Evolutionary conservation across 495 filamentous ascomycete species (phyloP).

Genomic region (Umbilicaria muhlenbergii): DNA sequence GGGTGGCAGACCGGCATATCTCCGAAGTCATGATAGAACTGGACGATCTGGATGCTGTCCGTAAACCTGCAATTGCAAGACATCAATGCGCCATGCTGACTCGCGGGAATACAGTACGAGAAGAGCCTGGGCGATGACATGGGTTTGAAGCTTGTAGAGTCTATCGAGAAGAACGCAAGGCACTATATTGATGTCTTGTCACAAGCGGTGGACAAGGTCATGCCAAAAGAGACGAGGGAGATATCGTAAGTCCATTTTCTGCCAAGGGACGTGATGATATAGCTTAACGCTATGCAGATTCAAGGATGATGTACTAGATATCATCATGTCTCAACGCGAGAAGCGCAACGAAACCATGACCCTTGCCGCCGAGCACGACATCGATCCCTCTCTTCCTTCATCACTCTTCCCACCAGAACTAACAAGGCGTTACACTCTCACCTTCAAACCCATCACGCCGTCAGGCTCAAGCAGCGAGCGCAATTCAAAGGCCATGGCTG

Average conservation of each 20-base stretch:
- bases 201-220: slow-evolving; percentile 68
- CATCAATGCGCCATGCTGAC: background rate
- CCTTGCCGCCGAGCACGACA: slow-evolving; percentile 49
- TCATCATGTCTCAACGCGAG: slow-evolving; percentile 82
- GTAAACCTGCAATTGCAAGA: slow-evolving; percentile 8
- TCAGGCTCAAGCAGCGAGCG: slow-evolving; percentile 47
- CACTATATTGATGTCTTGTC: slow-evolving; percentile 91
- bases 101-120: slow-evolving; percentile 44
- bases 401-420: slow-evolving; percentile 77
- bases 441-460: slow-evolving; percentile 78
- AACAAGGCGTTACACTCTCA: slow-evolving; percentile 84
- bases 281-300: slow-evolving; percentile 36
- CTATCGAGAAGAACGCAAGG: slow-evolving; percentile 77
- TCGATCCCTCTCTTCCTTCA: slow-evolving; percentile 35
- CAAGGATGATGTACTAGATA: slow-evolving; percentile 94
- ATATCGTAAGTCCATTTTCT: slow-evolving; percentile 45
- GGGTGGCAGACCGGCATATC: slow-evolving; percentile 62
- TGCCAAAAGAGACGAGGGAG: slow-evolving; percentile 66
- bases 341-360: slow-evolving; percentile 66
- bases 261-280: background rate
- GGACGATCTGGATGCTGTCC: slow-evolving; percentile 66
- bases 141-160: slow-evolving; percentile 59
- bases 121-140: slow-evolving; percentile 44
- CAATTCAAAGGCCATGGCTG: slow-evolving; percentile 67
- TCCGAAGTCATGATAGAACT: slow-evolving; percentile 72